Evolutionary conservation across 2,329 filamentous ascomycete species (phyloP), one percentile per base, ranked within the genome.

Genomic region (Beauveria sp.): DNA sequence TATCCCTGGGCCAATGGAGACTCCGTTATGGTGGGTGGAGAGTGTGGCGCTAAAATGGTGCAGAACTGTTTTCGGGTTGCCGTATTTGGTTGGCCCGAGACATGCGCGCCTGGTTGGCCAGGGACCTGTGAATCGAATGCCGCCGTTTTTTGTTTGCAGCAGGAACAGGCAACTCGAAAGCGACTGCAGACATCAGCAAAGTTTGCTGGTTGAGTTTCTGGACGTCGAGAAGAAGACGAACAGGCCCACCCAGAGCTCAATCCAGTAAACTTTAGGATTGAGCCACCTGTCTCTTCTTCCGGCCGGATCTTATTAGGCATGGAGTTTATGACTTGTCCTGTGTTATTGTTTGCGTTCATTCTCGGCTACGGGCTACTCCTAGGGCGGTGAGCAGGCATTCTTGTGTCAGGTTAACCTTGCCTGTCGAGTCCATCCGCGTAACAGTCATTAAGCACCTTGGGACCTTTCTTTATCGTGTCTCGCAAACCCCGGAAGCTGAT

Each of bases 61-160:
- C 18, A 20, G 30, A 8, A 28, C 37, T 30, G 40, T 34, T 53
- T 55, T 60, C 58, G 58, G 58, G 30, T 60, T 60, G 10, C 58
- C 58, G 41, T 10, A 54, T 60, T 60, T 12, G 50, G 58, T 1
- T 18, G 47, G 7, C 4, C 58, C 41, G 51, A 60, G 51, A 54
- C 41, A 22, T 28, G 30, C 14, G 22, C 40, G 26, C 20, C 52
- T n/a, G 26, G 54, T 56, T 46, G 54, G 41, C 54, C n/a, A 47
- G 54, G 26, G 48, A 24, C 37, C 44, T 3, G 26, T 22, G 40
- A 55, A 44, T 44, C 40, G 28, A 28, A 28, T 14, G 28, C 14
- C 12, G 16, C 3, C 43, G 20, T n/a, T 28, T 37, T 37, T 34
- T 37, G 6, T 16, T 12, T 18, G 10, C 20, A 24, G 30, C 12